Conservation (phyloP, 495 filamentous ascomycete species). For the Podospora pseudopauciseta region DNA sequence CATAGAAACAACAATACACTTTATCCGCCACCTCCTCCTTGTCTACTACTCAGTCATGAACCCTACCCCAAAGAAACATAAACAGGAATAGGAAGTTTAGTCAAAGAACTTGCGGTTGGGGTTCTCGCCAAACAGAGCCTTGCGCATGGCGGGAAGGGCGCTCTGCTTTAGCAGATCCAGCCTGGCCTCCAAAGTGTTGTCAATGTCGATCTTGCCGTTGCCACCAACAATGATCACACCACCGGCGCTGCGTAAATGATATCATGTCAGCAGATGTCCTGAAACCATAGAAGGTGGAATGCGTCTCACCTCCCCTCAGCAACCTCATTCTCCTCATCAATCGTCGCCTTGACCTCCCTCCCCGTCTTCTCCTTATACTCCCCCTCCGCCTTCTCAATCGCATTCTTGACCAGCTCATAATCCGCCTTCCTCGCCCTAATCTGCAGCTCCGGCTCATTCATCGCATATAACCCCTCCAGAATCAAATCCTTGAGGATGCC, state of each 20-base stretch:
- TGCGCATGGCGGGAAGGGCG: conserved; percentile 78
- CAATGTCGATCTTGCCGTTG: conserved; percentile 93
- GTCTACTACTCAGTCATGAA: background rate
- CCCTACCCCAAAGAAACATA: background rate
- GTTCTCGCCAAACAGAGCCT: conserved; percentile 87
- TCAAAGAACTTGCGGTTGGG: conserved; percentile 90
- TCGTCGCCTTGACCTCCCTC: conserved; percentile 53
- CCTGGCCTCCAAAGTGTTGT: conserved; percentile 95
- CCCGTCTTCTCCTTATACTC: conserved; percentile 78
- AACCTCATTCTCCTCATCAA: conserved; percentile 77
- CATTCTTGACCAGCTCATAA: conserved; percentile 65
- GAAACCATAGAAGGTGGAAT: conserved; percentile 10
- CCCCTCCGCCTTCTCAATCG: conserved; percentile 65
- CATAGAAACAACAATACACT: background rate
- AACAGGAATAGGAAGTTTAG: conserved; percentile 43
- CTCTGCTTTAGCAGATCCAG: conserved; percentile 78
- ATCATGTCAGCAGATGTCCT: conserved; percentile 4
- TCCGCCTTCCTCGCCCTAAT: conserved; percentile 79
- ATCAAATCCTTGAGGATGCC: conserved; percentile 70
- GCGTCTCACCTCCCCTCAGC: conserved; percentile 78
- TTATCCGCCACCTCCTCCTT: background rate
- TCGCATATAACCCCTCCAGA: conserved; percentile 83
- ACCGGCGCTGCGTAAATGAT: conserved; percentile 61
- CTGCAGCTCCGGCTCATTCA: conserved; percentile 72
- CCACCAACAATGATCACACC: conserved; percentile 77